These are phyloP conservation scores for Corymbia maculata DNA, from an alignment of 345 rosid genomes.

Conservation along the genomic window DNA sequence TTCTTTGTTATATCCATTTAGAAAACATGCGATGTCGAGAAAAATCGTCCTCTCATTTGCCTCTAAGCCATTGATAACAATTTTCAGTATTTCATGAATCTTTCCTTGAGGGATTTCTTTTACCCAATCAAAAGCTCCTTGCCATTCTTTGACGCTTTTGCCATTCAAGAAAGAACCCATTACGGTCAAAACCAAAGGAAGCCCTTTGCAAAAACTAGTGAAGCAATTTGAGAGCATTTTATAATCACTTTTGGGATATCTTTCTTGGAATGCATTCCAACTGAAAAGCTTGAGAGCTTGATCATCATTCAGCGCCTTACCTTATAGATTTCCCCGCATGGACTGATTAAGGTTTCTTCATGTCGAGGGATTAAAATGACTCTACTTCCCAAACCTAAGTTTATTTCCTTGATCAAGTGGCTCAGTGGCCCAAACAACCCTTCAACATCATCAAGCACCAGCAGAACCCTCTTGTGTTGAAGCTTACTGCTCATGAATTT, in stretches of 20 bases:
- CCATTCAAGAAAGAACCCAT: not conserved
- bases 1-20: not conserved
- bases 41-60: not conserved
- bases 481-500: not conserved
- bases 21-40: not conserved
- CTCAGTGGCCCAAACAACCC: not conserved
- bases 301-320: not conserved
- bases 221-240: not conserved
- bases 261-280: not conserved
- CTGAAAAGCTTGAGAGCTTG: not conserved
- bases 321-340: not conserved
- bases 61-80: not conserved
- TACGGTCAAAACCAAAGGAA: not conserved
- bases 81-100: not conserved
- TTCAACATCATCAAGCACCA: not conserved
- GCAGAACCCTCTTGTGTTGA: not conserved
- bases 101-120: not conserved
- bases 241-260: not conserved
- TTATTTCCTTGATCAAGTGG: not conserved
- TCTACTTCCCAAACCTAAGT: not conserved
- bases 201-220: not conserved
- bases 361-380: not conserved
- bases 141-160: not conserved
- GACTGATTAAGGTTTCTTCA: not conserved
- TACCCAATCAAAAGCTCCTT: rapidly evolving